phyloP scores from a whole-genome alignment of 2,329 filamentous ascomycete genomes.

The Fusarium graminum region DNA sequence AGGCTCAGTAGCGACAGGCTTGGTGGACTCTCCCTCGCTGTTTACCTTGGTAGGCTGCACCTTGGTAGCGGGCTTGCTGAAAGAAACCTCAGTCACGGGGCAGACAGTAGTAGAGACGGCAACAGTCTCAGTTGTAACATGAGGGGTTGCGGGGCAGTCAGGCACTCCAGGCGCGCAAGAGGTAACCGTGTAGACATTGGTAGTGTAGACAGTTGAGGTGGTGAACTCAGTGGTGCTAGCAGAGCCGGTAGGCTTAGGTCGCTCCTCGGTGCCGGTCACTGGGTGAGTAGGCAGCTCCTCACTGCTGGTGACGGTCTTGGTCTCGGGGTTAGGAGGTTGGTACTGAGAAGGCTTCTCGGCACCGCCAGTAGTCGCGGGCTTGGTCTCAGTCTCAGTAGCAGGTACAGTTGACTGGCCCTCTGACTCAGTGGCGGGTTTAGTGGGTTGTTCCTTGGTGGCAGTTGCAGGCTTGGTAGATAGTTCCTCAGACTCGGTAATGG shows the following conservation, averaged over 20 bases:
- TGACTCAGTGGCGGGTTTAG: slow-evolving; percentile 21
- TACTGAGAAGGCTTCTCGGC: slow-evolving; percentile 12
- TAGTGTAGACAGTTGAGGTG: slow-evolving; percentile 31
- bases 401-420: background rate
- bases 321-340: background rate
- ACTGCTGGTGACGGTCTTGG: slow-evolving; percentile 9
- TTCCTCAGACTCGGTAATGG: slow-evolving; percentile 4
- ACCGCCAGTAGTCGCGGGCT: slow-evolving; percentile 8
- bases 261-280: slow-evolving; percentile 5
- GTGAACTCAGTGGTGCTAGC: slow-evolving; percentile 30
- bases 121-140: slow-evolving; percentile 31
- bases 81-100: slow-evolving; percentile 6
- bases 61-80: slow-evolving; percentile 5
- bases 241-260: slow-evolving; percentile 13
- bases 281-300: background rate
- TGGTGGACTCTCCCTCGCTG: background rate
- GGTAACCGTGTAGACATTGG: slow-evolving; percentile 30
- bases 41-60: background rate
- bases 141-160: slow-evolving; percentile 20
- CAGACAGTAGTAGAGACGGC: slow-evolving; percentile 31
- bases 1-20: slow-evolving; percentile 1
- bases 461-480: slow-evolving; percentile 11
- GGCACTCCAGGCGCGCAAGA: slow-evolving; percentile 24
- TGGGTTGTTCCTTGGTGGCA: slow-evolving; percentile 4
- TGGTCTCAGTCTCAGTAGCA: background rate